These are phyloP conservation scores for Pichia phayaonensis DNA, from an alignment of 805 yeast genomes.

Conservation along the genomic window DNA sequence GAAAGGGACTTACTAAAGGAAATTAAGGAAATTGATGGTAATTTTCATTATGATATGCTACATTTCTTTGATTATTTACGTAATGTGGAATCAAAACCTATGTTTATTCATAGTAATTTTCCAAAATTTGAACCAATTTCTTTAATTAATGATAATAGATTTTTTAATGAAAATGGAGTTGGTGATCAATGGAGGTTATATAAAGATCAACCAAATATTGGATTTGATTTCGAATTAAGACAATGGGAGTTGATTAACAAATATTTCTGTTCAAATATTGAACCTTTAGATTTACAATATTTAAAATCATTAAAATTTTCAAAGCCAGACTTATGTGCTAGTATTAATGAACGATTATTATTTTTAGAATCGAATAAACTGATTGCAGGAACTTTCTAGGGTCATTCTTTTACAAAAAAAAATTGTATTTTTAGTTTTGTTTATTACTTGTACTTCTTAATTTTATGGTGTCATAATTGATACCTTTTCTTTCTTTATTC, in stretches of 20 bases:
- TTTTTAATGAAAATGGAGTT: constrained; percentile 14
- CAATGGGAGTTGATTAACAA: constrained; percentile 50
- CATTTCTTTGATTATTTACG: constrained; percentile 19
- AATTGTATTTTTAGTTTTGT: background rate
- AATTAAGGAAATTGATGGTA: background rate
- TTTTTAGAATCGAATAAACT: constrained; percentile 1
- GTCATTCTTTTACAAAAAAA: background rate
- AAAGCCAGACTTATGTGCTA: constrained; percentile 17
- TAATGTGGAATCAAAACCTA: constrained; percentile 18
- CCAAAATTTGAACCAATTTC: constrained; percentile 45
- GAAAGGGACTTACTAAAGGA: constrained; percentile 11
- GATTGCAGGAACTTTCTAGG: background rate
- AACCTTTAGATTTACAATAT: constrained; percentile 21
- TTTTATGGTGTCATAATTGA: background rate
- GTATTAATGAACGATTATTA: constrained; percentile 1
- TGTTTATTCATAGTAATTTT: constrained; percentile 47
- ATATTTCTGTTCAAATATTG: constrained; percentile 23
- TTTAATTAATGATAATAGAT: constrained; percentile 31
- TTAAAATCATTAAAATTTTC: constrained; percentile 16
- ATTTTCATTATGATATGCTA: constrained; percentile 9
- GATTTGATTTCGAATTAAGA: constrained; percentile 49
- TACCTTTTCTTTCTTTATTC: background rate
- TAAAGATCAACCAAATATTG: constrained; percentile 23
- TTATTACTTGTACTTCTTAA: background rate
- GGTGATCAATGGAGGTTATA: constrained; percentile 24